These are phyloP conservation scores for Alnus rubra DNA, from an alignment of 306 rosid species.

Conservation along the genomic window DNA sequence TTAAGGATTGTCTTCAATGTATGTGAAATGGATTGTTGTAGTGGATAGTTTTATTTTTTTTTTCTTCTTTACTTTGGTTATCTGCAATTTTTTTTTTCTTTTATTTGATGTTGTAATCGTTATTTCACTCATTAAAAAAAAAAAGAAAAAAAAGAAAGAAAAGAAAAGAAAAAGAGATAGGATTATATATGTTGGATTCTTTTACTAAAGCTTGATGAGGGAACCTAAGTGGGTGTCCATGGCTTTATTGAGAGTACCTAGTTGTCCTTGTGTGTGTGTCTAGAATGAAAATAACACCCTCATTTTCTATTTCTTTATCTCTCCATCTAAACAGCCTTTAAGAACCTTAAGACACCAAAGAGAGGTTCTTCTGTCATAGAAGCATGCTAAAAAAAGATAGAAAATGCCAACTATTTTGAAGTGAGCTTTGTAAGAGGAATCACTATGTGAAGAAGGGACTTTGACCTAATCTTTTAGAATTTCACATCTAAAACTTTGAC, in stretches of 20 bases:
- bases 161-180: too few species aligned
- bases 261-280: conserved; percentile 24
- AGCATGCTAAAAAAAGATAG: conserved; percentile 27
- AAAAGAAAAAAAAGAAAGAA: too few species aligned
- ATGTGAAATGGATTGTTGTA: too few species aligned
- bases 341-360: conserved; percentile 33
- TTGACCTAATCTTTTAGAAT: conserved; percentile 56
- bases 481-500: conserved; percentile 40
- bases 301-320: not conserved
- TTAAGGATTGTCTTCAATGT: too few species aligned
- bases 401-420: conserved; percentile 34
- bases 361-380: conserved; percentile 15
- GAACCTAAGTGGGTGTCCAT: conserved; percentile 37
- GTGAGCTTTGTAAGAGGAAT: conserved; percentile 40
- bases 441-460: conserved; percentile 29
- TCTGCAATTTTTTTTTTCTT: too few species aligned
- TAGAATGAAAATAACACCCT: conserved; percentile 23
- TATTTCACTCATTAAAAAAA: too few species aligned
- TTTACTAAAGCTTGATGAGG: conserved; percentile 25
- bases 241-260: conserved; percentile 41
- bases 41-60: too few species aligned
- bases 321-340: conserved; percentile 12
- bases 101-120: too few species aligned
- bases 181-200: conserved; percentile 34
- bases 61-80: too few species aligned